Base-by-base conservation (phyloP, 2,329 filamentous ascomycete species). In the Claviceps sp. region DNA sequence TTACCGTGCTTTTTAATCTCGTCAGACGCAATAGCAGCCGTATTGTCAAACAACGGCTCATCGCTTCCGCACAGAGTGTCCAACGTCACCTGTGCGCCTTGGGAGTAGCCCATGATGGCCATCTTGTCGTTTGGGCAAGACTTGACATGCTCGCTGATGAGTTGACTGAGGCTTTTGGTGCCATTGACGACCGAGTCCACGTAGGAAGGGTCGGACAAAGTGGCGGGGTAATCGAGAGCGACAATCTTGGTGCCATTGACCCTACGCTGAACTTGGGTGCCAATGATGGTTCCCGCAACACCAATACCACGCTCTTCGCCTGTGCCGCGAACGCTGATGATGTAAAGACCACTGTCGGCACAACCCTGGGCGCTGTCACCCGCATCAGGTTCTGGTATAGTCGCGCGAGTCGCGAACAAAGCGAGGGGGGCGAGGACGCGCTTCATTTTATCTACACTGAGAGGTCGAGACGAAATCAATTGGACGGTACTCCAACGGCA, bases 81-180 rank as follows among this genome's bases (percentile, higher is more conserved):
- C 43, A 58, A 58, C 1, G 63, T 53, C 37, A 72, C 57, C 37
- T 72, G 69, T 0, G 68, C 70, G 37, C 70, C 70, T 65, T 72
- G 70, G 2, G 70, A 72, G 54, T 68, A 72, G 1, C 70, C 70
- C 45, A 72, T 47, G 34, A 72, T 56, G 4, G 67, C 70, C 47
- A 72, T 61, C 59, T 71, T 70, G 50, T 60, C 61, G n/a, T 64
- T 55, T 7, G 70, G 69, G 41, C 70, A 72, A 4, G 58, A 58
- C 34, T 59, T 48, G 55, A 59, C 57, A 54, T 72, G 71, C 22
- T 58, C 52, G 13, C 56, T 55, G 42, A 72, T 53, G 47, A 60
- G 57, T 30, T 58, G 44, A 18, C 60, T 65, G 60, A 71, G 54
- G 37, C 58, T 61, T 43, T 60, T 43, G 42, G 60, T 59, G 30